phyloP scores from a whole-genome alignment of 352 stramenopile genomes.

The Aphanomyces euteiches region DNA sequence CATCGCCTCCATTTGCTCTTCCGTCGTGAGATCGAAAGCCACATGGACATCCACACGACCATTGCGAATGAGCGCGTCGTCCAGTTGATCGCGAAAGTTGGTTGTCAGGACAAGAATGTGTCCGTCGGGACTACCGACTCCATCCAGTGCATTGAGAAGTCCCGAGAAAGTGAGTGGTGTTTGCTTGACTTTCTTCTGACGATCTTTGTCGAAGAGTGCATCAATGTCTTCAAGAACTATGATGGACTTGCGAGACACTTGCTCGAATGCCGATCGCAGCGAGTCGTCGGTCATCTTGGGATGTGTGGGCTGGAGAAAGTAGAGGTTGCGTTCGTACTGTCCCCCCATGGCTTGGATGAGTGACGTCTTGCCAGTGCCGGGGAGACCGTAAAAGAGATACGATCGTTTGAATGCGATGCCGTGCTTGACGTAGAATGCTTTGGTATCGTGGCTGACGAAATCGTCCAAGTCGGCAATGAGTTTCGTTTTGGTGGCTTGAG shows the following conservation, averaged over 20 bases:
- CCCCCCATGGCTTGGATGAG: slow-evolving; percentile 21
- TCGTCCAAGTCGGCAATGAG: slow-evolving; percentile 17
- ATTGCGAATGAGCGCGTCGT: slow-evolving; percentile 37
- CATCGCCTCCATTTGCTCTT: slow-evolving; percentile 8
- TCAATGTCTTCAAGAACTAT: slow-evolving; percentile 42
- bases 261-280: neutral
- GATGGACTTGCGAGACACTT: slow-evolving; percentile 14
- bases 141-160: slow-evolving; percentile 39
- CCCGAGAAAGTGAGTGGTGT: slow-evolving; percentile 35
- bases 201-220: slow-evolving; percentile 31
- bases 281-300: slow-evolving; percentile 20
- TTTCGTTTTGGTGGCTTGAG: neutral
- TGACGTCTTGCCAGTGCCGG: slow-evolving; percentile 28
- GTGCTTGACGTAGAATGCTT: slow-evolving; percentile 10
- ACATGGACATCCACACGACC: slow-evolving; percentile 36
- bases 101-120: slow-evolving; percentile 35
- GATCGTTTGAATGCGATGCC: slow-evolving; percentile 15
- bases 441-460: slow-evolving; percentile 4
- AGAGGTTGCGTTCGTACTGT: slow-evolving; percentile 12
- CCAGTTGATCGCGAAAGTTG: slow-evolving; percentile 36
- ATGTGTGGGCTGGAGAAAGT: neutral
- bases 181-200: slow-evolving; percentile 11
- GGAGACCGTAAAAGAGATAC: slow-evolving; percentile 22
- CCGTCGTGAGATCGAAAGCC: neutral
- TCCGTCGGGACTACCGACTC: slow-evolving; percentile 33